phyloP scores from a whole-genome alignment of 176 grass and related monocot species.

The Oryza glumipatula region DNA sequence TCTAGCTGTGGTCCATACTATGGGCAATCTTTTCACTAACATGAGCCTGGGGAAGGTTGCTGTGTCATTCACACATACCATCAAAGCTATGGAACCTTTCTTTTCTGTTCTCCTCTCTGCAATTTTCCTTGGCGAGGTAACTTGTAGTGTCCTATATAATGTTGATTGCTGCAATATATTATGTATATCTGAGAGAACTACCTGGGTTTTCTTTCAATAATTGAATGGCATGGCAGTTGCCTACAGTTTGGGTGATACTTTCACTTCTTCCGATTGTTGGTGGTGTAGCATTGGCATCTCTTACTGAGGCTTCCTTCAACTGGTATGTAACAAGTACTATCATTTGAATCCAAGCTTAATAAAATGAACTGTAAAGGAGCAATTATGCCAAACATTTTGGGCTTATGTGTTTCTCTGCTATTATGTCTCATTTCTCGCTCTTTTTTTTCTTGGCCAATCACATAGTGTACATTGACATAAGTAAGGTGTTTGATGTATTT shows the following conservation, averaged over 20 bases:
- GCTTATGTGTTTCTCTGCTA: not conserved
- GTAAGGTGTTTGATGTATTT: not conserved
- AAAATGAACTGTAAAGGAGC: not conserved
- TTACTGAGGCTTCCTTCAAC: conserved; percentile 89
- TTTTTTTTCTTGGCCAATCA: not conserved
- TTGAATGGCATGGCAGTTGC: conserved; percentile 43
- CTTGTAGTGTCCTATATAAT: conserved; percentile 9
- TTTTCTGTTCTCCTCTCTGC: conserved; percentile 80
- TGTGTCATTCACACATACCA: conserved; percentile 79
- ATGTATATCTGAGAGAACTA: not conserved
- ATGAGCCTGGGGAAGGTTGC: conserved; percentile 81
- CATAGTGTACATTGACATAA: not conserved
- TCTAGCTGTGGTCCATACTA: conserved; percentile 67
- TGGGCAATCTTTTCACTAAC: conserved; percentile 86
- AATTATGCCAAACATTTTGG: not conserved
- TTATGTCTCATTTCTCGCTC: conserved; percentile 12
- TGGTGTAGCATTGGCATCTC: conserved; percentile 79
- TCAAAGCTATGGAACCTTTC: conserved; percentile 91
- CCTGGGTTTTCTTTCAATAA: not conserved
- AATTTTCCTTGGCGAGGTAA: conserved; percentile 76
- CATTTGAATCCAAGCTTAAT: not conserved
- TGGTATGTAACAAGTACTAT: conserved; percentile 49
- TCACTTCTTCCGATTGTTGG: conserved; percentile 87
- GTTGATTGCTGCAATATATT: not conserved
- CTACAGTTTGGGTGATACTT: conserved; percentile 56